Percentiles rank a stretch among this genome's conserved stretches.
phyloP scores from a whole-genome alignment of 2,329 filamentous ascomycete species.

The Xylariaceae sp. region DNA sequence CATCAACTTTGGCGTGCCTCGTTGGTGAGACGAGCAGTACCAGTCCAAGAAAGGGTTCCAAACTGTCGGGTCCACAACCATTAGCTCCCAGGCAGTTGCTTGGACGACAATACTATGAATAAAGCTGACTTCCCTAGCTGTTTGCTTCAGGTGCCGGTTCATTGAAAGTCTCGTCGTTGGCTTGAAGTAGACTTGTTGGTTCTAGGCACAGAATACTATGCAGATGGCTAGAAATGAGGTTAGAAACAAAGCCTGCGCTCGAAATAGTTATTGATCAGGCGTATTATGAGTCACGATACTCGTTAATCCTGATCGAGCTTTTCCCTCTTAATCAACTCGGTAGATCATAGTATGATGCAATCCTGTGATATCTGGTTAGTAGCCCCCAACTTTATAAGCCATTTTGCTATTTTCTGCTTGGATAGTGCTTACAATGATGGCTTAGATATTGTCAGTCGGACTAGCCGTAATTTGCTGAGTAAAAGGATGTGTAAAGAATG shows the following conservation, averaged over 20 bases:
- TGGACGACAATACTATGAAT: not conserved
- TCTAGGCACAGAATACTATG: not conserved
- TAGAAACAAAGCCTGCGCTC: constrained; percentile 1
- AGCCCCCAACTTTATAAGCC: not conserved
- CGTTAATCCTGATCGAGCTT: not conserved
- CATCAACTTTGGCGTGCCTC: not conserved
- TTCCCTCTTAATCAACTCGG: not conserved
- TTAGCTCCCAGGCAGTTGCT: not conserved
- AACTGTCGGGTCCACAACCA: not conserved
- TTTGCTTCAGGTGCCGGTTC: constrained; percentile 8
- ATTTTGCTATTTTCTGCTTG: constrained; percentile 3
- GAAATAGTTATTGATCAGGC: not conserved
- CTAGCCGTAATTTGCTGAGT: constrained; percentile 20
- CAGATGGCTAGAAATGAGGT: not conserved
- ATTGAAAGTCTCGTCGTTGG: not conserved
- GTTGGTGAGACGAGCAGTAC: not conserved
- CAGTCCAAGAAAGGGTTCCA: not conserved
- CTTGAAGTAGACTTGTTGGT: not conserved
- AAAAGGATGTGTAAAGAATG: not conserved
- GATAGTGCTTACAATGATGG: constrained; percentile 17
- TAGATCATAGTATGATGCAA: constrained; percentile 2
- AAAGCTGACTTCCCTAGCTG: not conserved
- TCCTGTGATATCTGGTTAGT: constrained; percentile 2
- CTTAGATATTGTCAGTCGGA: constrained; percentile 13
- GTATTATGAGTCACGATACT: constrained; percentile 3